phyloP scores from a whole-genome alignment of 495 filamentous ascomycete genomes.

The Aspergillus funiculosus region DNA sequence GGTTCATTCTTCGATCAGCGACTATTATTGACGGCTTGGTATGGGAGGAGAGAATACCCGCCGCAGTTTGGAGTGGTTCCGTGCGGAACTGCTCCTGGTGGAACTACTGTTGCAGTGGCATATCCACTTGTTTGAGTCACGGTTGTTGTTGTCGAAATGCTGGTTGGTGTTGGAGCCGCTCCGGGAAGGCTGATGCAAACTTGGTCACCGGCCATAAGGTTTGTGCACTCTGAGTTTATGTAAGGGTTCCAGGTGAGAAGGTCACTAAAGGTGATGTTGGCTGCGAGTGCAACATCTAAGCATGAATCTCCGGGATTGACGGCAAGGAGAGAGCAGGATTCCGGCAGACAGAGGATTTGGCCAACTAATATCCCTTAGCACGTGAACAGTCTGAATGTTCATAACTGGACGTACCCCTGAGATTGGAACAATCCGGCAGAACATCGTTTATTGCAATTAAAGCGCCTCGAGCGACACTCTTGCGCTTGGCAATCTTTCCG shows the following conservation, averaged over 20 bases:
- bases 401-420: neutral
- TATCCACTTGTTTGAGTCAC: conserved; percentile 1
- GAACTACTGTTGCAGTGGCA: conserved; percentile 1
- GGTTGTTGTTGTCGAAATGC: neutral
- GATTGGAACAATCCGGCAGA: conserved; percentile 3
- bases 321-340: conserved; percentile 1
- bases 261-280: neutral
- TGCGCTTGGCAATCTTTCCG: neutral
- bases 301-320: neutral
- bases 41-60: too few relatives aligned
- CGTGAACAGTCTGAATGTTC: neutral
- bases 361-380: neutral
- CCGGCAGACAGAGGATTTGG: conserved; percentile 2
- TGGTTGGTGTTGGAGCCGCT: neutral
- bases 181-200: conserved; percentile 5
- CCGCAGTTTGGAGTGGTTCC: conserved; percentile 8
- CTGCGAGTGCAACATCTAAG: neutral
- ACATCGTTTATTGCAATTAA: neutral
- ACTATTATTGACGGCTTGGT: too few relatives aligned
- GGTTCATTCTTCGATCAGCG: too few relatives aligned
- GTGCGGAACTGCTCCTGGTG: neutral
- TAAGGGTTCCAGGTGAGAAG: conserved; percentile 9
- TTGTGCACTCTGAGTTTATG: conserved; percentile 11
- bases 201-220: conserved; percentile 10
- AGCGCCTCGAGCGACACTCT: neutral